phyloP scores from a whole-genome alignment of 1,284 basidiomycete genomes.

The Crucibulum parvulum region DNA sequence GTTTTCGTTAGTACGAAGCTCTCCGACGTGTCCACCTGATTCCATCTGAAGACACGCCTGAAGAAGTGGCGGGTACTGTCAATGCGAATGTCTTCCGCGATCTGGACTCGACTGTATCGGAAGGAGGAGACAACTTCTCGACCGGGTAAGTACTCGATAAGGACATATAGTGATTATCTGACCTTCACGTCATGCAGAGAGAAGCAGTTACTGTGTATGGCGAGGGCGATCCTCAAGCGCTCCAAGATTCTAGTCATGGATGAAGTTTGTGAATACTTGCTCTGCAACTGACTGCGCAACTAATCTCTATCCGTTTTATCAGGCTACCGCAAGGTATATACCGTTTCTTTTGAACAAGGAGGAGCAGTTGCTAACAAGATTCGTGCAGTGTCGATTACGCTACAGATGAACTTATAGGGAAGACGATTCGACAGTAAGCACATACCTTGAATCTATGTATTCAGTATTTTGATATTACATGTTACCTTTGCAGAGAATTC shows the following conservation, averaged over 20 bases:
- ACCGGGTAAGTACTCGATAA: slow-evolving; percentile 64
- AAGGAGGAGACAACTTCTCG: slow-evolving; percentile 92
- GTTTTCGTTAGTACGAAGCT: slow-evolving; percentile 73
- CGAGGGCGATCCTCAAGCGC: slow-evolving; percentile 73
- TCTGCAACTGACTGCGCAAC: slow-evolving; percentile 43
- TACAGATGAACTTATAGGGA: slow-evolving; percentile 76
- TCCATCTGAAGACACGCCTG: slow-evolving; percentile 58
- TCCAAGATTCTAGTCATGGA: slow-evolving; percentile 79
- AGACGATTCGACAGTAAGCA: slow-evolving; percentile 75
- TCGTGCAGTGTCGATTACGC: slow-evolving; percentile 53
- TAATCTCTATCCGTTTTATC: slow-evolving; percentile 17
- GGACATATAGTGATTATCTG: too few species aligned
- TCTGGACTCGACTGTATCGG: slow-evolving; percentile 84
- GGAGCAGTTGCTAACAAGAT: slow-evolving; percentile 6
- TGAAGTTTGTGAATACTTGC: slow-evolving; percentile 50
- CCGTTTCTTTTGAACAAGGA: background rate
- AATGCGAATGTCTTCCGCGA: slow-evolving; percentile 90
- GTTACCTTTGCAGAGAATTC: slow-evolving; percentile 54
- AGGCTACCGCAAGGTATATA: slow-evolving; percentile 47
- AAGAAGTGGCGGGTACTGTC: slow-evolving; percentile 59
- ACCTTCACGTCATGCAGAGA: slow-evolving; percentile 44
- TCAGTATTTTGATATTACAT: background rate
- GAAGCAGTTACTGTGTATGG: slow-evolving; percentile 82
- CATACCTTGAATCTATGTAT: background rate
- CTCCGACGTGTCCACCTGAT: slow-evolving; percentile 90